A percentile compares a stretch with the other conserved stretches of the same genome.
Conservation (phyloP, 2,329 filamentous ascomycete genomes). For the Ascochyta viciae-villosae region DNA sequence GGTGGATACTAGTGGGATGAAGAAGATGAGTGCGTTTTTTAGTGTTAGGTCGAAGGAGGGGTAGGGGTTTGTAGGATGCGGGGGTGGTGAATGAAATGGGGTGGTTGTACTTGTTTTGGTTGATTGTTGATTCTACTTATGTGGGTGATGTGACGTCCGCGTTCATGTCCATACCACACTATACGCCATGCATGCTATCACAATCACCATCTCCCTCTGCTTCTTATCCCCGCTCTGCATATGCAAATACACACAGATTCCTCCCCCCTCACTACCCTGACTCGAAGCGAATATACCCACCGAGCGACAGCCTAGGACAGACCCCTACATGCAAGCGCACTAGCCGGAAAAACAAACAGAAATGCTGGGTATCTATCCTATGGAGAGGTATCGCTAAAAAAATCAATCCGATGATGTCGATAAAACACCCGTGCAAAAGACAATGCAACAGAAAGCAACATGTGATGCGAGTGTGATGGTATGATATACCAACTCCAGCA, state of each 20-base stretch:
- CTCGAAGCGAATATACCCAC: background rate
- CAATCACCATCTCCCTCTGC: no score
- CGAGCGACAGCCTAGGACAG: slow-evolving; percentile 4
- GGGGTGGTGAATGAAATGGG: background rate
- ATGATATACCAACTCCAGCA: background rate
- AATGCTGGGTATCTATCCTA: slow-evolving; percentile 19
- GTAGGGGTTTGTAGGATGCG: background rate
- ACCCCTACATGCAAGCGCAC: slow-evolving; percentile 8
- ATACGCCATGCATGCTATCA: no score
- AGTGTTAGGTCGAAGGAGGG: slow-evolving; percentile 63
- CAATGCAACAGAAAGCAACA: background rate
- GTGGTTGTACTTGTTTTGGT: slow-evolving; percentile 6
- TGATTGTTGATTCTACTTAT: slow-evolving; percentile 3
- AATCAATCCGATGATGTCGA: background rate
- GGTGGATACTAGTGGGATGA: slow-evolving; percentile 91
- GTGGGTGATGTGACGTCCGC: background rate
- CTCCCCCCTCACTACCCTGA: background rate
- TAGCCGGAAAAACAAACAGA: background rate
- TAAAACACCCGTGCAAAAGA: slow-evolving; percentile 10
- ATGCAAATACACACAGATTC: background rate
- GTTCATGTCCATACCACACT: no score
- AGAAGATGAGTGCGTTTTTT: slow-evolving; percentile 96
- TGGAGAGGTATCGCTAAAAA: slow-evolving; percentile 8
- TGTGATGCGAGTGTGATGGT: background rate
- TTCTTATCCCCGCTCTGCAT: background rate